These are phyloP conservation scores for Aotearoamyces nothofagi DNA, from an alignment of 2,329 filamentous ascomycete species.

Conservation along the genomic window DNA sequence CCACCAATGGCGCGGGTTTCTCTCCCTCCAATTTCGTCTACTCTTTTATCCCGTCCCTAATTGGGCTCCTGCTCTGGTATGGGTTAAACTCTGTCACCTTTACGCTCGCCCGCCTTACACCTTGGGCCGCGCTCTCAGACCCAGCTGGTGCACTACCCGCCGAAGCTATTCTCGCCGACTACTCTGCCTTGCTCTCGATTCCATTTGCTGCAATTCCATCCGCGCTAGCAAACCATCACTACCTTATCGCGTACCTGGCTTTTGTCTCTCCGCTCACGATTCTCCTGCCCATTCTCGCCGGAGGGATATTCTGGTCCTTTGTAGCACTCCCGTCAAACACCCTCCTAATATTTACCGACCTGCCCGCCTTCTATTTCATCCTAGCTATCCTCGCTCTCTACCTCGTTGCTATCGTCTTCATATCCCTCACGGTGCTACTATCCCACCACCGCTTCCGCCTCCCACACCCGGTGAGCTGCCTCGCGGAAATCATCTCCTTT, in stretches of 20 bases:
- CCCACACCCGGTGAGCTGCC: slow-evolving; percentile 55
- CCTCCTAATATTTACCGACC: slow-evolving; percentile 55
- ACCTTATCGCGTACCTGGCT: slow-evolving; percentile 46
- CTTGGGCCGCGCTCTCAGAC: slow-evolving; percentile 48
- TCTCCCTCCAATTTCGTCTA: slow-evolving; percentile 82
- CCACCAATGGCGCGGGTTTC: slow-evolving; percentile 49
- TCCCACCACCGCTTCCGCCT: slow-evolving; percentile 36
- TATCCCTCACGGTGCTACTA: slow-evolving; percentile 19
- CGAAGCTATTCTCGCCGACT: slow-evolving; percentile 53
- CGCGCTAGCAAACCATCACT: slow-evolving; percentile 29
- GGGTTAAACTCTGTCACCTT: slow-evolving; percentile 52
- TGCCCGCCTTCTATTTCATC: slow-evolving; percentile 59
- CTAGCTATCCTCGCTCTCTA: slow-evolving; percentile 60
- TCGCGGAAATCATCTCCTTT: slow-evolving; percentile 68
- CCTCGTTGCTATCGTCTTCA: slow-evolving; percentile 41
- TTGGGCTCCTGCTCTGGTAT: slow-evolving; percentile 54
- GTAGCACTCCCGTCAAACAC: slow-evolving; percentile 32
- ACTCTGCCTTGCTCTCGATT: slow-evolving; percentile 46
- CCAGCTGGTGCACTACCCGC: slow-evolving; percentile 44
- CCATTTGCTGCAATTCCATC: slow-evolving; percentile 23
- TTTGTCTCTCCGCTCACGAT: slow-evolving; percentile 42
- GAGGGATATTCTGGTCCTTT: slow-evolving; percentile 61
- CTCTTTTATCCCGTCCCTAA: slow-evolving; percentile 53
- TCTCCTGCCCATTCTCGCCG: slow-evolving; percentile 43
- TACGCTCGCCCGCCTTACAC: slow-evolving; percentile 48